Evolutionary conservation across 495 filamentous ascomycete species (phyloP).

Genomic region (Penicillium ucsense): DNA sequence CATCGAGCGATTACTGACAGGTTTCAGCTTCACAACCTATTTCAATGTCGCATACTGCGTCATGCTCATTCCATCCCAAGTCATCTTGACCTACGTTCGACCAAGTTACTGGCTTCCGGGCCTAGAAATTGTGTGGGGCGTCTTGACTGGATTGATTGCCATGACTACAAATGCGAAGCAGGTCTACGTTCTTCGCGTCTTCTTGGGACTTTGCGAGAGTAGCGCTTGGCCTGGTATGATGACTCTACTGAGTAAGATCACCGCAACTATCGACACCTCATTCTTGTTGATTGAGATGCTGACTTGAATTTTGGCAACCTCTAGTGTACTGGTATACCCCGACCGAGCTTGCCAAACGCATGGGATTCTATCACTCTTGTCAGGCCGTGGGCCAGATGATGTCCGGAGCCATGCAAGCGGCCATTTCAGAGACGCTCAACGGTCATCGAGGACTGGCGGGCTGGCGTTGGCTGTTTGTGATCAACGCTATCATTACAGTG

Average conservation of each 20-base stretch:
- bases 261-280: too few relatives aligned
- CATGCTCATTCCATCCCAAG: conserved; percentile 47
- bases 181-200: conserved; percentile 18
- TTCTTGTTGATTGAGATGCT: not conserved
- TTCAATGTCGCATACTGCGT: conserved; percentile 54
- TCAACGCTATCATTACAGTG: conserved; percentile 40
- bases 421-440: conserved; percentile 36
- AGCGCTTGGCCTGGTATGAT: conserved; percentile 27
- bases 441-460: conserved; percentile 47
- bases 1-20: not conserved
- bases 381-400: conserved; percentile 28
- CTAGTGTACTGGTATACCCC: conserved; percentile 27
- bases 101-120: conserved; percentile 48
- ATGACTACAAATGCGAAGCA: conserved; percentile 19
- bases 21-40: conserved; percentile 29
- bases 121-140: conserved; percentile 41
- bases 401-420: conserved; percentile 24
- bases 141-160: conserved; percentile 20
- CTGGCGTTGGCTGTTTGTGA: conserved; percentile 61
- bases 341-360: conserved; percentile 37
- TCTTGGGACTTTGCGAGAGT: conserved; percentile 24
- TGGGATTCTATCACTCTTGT: conserved; percentile 32
- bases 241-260: conserved; percentile 17
- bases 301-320: not conserved
- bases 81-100: conserved; percentile 44